Evolutionary conservation across 2,329 filamentous ascomycete genomes (phyloP), one percentile per base, ranked within the genome.

Genomic region (Dactylellina drechsleri): DNA sequence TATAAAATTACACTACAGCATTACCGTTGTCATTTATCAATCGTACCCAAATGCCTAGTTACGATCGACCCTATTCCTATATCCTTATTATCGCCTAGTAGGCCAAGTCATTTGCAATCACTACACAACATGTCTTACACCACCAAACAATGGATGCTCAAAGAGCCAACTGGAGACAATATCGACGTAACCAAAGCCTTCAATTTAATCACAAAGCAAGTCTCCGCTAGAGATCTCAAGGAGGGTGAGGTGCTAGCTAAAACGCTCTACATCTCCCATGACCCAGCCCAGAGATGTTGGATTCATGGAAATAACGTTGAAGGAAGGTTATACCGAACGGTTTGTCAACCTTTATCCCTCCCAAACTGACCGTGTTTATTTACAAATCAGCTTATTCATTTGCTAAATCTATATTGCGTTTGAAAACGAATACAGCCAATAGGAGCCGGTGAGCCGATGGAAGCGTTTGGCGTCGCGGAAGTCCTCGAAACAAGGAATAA

Each of bases 141-240:
- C 2, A 26, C 71, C 7, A 73, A 66, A 13, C 70, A 71, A 67
- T 77, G 70, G 76, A 64, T 77, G 54, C 41, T 77, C 50, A 66
- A 67, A 20, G 54, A 76, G 40, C 53, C 60, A 20, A 47, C 70
- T 4, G 65, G 47, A 4, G 60, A 59, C 16, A 10, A 61, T 7
- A 20, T 76, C 6, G 36, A 74, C 3, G 18, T 77, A 2, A 47
- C 58, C 0, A 49, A 66, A 12, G 54, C 53, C 1, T 77, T 77
- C 49, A 45, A 66, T 6, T 54, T 76, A 15, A 20, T 58, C 40
- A 43, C 16, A 18, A 64, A 20, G 28, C 36, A 45, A 16, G 2
- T 52, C 16, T 45, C 26, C 12, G 31, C 31, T 23, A 49, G 36
- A 4, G 66, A 71, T n/a, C 66, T 56, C 20, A 49, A 66, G 18